Evolutionary conservation across 257 asterid species (phyloP).

Genomic region (Gynochthodes officinalis): DNA sequence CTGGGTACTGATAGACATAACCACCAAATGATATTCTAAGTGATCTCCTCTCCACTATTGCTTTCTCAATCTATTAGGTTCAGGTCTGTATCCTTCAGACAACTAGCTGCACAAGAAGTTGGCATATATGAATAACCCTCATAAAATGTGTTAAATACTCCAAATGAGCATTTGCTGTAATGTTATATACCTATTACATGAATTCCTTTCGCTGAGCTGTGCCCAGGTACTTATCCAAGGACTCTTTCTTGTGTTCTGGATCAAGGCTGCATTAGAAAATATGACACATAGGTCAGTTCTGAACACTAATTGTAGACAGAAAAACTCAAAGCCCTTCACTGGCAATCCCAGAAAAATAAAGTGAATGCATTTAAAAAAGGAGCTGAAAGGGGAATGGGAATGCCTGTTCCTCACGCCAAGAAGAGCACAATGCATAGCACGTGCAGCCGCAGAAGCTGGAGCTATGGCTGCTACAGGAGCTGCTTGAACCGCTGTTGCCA

Average conservation of each 20-base stretch:
- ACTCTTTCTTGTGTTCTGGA: slow-evolving; percentile 88
- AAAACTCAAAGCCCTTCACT: neutral
- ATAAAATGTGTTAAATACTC: neutral
- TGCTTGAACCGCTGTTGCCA: slow-evolving; percentile 76
- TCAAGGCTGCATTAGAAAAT: slow-evolving; percentile 74
- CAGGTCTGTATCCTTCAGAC: neutral
- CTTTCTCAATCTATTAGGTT: slow-evolving; percentile 3
- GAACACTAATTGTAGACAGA: neutral
- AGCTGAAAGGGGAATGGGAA: slow-evolving; percentile 13
- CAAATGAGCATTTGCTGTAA: neutral
- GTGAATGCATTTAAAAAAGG: neutral
- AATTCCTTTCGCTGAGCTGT: slow-evolving; percentile 48
- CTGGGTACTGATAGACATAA: too few species aligned
- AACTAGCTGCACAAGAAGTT: neutral
- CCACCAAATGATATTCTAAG: too few species aligned
- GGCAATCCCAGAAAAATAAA: neutral
- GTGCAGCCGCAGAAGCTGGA: slow-evolving; percentile 90
- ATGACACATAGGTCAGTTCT: slow-evolving; percentile 8
- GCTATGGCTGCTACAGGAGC: slow-evolving; percentile 97
- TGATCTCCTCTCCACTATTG: neutral
- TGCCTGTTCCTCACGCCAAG: slow-evolving; percentile 94
- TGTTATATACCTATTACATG: slow-evolving; percentile 40
- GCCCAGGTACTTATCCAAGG: slow-evolving; percentile 83
- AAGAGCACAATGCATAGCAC: slow-evolving; percentile 82
- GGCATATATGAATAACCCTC: neutral